phyloP scores from a whole-genome alignment of 2,329 filamentous ascomycete genomes.

The Apiospora pterosperma region DNA sequence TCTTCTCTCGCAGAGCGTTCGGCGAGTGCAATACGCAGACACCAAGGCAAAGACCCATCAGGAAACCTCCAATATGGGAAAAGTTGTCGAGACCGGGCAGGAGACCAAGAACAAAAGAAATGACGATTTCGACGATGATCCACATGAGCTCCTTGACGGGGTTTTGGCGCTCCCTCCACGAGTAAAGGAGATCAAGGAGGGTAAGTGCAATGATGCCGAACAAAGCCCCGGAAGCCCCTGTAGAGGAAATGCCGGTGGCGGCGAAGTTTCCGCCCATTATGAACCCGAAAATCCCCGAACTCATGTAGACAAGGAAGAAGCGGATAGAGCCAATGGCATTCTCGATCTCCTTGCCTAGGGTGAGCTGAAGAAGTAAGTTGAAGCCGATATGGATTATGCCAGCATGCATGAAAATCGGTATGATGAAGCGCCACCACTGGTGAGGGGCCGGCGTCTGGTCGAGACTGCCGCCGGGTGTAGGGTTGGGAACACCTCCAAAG shows the following conservation, averaged over 20 bases:
- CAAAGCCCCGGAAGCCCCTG: conserved; percentile 83
- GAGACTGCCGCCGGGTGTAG: conserved; percentile 41
- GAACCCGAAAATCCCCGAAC: conserved; percentile 91
- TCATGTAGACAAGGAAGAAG: conserved; percentile 86
- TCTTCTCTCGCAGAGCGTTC: conserved; percentile 69
- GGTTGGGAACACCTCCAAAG: conserved; percentile 67
- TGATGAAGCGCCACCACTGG: conserved; percentile 96
- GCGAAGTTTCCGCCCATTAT: conserved; percentile 94
- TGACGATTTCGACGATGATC: conserved; percentile 78
- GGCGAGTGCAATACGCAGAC: conserved; percentile 88
- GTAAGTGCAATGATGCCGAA: conserved; percentile 90
- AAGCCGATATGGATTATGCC: conserved; percentile 94
- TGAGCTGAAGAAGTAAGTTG: conserved; percentile 89
- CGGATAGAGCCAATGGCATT: conserved; percentile 82
- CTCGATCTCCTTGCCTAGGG: conserved; percentile 90
- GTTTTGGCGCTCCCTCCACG: conserved; percentile 74
- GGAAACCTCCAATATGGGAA: conserved; percentile 91
- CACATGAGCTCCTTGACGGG: conserved; percentile 85
- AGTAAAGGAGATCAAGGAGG: conserved; percentile 87
- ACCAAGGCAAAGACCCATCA: conserved; percentile 86
- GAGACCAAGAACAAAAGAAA: conserved; percentile 89
- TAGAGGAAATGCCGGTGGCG: conserved; percentile 74
- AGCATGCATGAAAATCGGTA: conserved; percentile 92
- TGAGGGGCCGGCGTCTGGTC: conserved; percentile 64
- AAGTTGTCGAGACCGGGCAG: conserved; percentile 96